Evolutionary conservation across 305 asterid genomes (phyloP).

Genomic region (Rubia occidens): DNA sequence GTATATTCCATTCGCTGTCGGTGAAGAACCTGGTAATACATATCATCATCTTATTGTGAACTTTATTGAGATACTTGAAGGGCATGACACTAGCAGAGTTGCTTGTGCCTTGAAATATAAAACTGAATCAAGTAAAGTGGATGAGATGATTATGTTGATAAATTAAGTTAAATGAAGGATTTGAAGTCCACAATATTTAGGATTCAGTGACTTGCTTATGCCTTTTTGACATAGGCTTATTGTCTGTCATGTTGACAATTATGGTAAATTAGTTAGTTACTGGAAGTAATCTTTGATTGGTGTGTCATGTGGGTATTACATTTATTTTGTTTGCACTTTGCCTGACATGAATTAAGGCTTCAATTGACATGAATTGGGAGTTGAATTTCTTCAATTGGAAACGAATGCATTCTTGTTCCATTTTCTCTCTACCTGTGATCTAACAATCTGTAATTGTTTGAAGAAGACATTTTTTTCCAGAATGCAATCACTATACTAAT

Average conservation of each 20-base stretch:
- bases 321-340: not conserved
- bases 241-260: not conserved
- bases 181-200: not conserved
- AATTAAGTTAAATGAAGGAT: not conserved
- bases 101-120: not conserved
- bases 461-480: not conserved
- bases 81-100: not conserved
- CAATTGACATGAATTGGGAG: not conserved
- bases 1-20: not conserved
- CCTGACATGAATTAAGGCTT: not conserved
- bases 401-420: not conserved
- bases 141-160: not conserved
- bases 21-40: not conserved
- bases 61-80: not conserved
- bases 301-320: not conserved
- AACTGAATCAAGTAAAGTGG: not conserved
- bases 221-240: not conserved
- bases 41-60: not conserved
- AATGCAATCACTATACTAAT: not conserved
- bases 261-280: not conserved
- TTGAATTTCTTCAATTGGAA: not conserved
- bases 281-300: slow-evolving; percentile 1
- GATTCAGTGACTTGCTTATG: not conserved
- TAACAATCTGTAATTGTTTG: not conserved
- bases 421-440: not conserved